phyloP scores from a whole-genome alignment of 495 filamentous ascomycete genomes.

The Immersiella caudata region DNA sequence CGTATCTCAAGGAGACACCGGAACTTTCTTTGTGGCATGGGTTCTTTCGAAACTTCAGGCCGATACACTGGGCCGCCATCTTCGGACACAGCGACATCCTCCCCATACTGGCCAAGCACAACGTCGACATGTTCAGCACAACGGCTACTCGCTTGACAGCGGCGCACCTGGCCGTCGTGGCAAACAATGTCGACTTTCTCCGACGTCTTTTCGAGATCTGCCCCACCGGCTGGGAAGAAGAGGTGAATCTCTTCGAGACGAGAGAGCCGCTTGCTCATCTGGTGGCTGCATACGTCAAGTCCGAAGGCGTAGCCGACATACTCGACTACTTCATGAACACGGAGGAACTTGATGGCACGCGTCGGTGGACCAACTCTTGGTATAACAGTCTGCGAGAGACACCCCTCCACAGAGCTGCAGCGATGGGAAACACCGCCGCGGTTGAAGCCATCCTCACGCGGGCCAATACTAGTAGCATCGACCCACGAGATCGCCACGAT shows the following conservation, averaged over 20 bases:
- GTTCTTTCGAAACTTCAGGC: not conserved
- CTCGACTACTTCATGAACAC: not conserved
- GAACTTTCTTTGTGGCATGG: not conserved
- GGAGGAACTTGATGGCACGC: not conserved
- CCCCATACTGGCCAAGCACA: not conserved
- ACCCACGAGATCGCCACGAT: not conserved
- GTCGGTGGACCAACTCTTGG: not conserved
- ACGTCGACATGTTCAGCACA: not conserved
- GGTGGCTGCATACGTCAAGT: not conserved
- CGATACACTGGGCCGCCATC: constrained; percentile 1
- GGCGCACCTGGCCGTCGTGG: not conserved
- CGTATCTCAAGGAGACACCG: not conserved
- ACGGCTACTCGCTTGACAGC: not conserved
- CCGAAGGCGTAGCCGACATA: not conserved
- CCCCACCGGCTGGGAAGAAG: not conserved
- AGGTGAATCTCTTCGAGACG: not conserved
- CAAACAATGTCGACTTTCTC: not conserved
- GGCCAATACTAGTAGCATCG: not conserved
- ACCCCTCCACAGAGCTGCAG: not conserved
- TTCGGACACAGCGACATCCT: not conserved
- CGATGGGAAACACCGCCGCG: not conserved
- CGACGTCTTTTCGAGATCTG: not conserved
- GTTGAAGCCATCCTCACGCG: not conserved
- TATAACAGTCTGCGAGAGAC: not conserved
- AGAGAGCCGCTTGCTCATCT: not conserved